A percentile compares a stretch with the other conserved stretches of the same genome.
phyloP scores from a whole-genome alignment of 2,329 filamentous ascomycete genomes.

The Hymenoscyphus albidus region DNA sequence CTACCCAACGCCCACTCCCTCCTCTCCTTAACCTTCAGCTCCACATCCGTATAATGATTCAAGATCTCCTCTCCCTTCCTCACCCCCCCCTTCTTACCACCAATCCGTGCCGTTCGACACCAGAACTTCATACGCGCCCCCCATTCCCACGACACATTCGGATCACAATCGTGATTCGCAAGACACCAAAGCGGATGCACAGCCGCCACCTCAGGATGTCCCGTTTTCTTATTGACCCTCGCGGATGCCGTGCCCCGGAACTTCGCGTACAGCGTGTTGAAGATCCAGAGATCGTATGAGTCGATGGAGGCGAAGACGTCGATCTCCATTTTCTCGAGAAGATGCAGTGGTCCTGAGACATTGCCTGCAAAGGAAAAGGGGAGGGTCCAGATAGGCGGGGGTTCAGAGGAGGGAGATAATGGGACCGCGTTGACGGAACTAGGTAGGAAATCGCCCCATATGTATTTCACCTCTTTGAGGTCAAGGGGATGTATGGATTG shows the following conservation, averaged over 20 bases:
- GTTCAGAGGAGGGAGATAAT: conserved; percentile 49
- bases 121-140: conserved; percentile 70
- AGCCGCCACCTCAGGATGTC: conserved; percentile 84
- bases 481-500: conserved; percentile 60
- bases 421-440: conserved; percentile 50
- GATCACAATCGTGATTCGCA: conserved; percentile 93
- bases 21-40: conserved; percentile 70
- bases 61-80: conserved; percentile 78
- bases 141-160: conserved; percentile 95
- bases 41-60: conserved; percentile 91
- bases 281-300: conserved; percentile 71
- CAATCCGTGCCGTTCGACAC: conserved; percentile 56
- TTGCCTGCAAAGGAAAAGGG: conserved; percentile 77
- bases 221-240: conserved; percentile 69
- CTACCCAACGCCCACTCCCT: conserved; percentile 87
- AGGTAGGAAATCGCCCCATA: conserved; percentile 65
- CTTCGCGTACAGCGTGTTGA: conserved; percentile 90
- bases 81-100: conserved; percentile 56
- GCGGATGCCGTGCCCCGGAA: conserved; percentile 91
- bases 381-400: conserved; percentile 62
- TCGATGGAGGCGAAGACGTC: conserved; percentile 62
- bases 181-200: conserved; percentile 96
- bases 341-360: conserved; percentile 68
- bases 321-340: conserved; percentile 80
- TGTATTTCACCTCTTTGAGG: conserved; percentile 61